These are phyloP conservation scores for Cladosporium sp. DNA, from an alignment of 2,329 filamentous ascomycete genomes.

Conservation along the genomic window DNA sequence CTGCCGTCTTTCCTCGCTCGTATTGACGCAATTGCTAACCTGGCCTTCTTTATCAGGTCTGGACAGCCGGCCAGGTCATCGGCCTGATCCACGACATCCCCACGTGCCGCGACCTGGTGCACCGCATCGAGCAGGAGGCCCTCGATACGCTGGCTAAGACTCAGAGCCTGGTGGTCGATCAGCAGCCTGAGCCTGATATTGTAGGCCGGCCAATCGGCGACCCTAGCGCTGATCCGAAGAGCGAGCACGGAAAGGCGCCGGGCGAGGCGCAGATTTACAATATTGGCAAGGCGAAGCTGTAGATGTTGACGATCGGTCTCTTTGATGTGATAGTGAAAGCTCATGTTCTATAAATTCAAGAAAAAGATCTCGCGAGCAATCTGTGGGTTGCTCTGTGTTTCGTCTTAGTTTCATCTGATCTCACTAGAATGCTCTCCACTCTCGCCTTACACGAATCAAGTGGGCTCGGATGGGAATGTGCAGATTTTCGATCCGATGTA, in stretches of 20 bases:
- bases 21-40: background rate
- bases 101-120: conserved; percentile 41
- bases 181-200: conserved; percentile 29
- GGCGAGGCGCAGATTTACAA: conserved; percentile 37
- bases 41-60: conserved; percentile 56
- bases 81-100: conserved; percentile 48
- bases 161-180: conserved; percentile 34
- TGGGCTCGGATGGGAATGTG: too few relatives aligned
- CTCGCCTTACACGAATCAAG: too few relatives aligned
- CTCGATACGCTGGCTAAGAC: conserved; percentile 36
- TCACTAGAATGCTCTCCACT: too few relatives aligned
- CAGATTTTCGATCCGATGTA: too few relatives aligned
- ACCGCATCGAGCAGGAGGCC: conserved; percentile 42
- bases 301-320: background rate
- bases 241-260: conserved; percentile 30
- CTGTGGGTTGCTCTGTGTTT: too few relatives aligned
- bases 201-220: conserved; percentile 25
- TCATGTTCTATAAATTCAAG: too few relatives aligned
- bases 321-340: too few relatives aligned
- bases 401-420: too few relatives aligned
- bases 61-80: conserved; percentile 96
- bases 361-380: too few relatives aligned
- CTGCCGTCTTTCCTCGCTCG: background rate
- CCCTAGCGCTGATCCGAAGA: conserved; percentile 14
- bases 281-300: conserved; percentile 39